Evolutionary conservation across 2,329 filamentous ascomycete species (phyloP).

Genomic region (Dothidotthia symphoricarpi): DNA sequence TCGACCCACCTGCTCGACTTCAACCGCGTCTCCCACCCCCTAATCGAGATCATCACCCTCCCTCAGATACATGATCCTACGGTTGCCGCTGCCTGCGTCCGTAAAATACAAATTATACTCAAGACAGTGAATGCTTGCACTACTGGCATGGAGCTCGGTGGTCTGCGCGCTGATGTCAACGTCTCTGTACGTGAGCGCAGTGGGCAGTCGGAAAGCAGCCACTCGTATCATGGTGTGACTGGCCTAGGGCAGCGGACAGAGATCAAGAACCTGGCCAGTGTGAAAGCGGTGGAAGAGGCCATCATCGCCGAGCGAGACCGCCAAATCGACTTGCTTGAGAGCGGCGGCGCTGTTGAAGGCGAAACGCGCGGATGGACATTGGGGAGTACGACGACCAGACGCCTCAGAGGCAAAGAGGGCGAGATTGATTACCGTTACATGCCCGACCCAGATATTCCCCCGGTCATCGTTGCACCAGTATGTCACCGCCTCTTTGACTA

Average conservation of each 20-base stretch:
- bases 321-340: conserved; percentile 77
- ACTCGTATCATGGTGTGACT: conserved; percentile 57
- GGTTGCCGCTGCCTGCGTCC: conserved; percentile 83
- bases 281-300: conserved; percentile 93
- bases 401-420: conserved; percentile 87
- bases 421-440: conserved; percentile 98
- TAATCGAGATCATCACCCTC: conserved; percentile 92
- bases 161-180: conserved; percentile 89
- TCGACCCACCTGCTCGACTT: conserved; percentile 81
- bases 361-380: conserved; percentile 94
- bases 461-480: conserved; percentile 67
- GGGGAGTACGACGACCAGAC: conserved; percentile 75
- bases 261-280: conserved; percentile 94
- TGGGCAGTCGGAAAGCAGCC: conserved; percentile 25
- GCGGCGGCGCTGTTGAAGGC: conserved; percentile 70
- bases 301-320: conserved; percentile 87
- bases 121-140: conserved; percentile 81
- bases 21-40: conserved; percentile 84
- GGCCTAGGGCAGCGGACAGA: conserved; percentile 84
- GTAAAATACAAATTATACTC: conserved; percentile 81
- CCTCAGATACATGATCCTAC: conserved; percentile 84
- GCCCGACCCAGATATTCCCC: conserved; percentile 88
- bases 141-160: conserved; percentile 89
- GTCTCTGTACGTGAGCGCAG: conserved; percentile 71
- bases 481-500: not conserved